phyloP scores from a whole-genome alignment of 768 basidiomycete genomes.

The Leccinum subgranulosum region DNA sequence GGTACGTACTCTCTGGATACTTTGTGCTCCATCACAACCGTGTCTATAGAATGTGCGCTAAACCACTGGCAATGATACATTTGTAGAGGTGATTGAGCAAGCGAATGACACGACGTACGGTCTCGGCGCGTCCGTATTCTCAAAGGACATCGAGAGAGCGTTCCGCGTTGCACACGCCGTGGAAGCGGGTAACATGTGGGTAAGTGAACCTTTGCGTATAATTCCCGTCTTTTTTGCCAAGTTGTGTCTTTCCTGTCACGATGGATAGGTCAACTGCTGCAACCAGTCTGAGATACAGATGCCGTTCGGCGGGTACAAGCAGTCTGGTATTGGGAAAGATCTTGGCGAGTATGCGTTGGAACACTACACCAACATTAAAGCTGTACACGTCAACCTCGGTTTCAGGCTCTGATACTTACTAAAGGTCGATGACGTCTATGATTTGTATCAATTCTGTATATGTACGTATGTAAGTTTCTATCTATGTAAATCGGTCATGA shows the following conservation, averaged over 20 bases:
- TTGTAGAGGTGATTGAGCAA: constrained; percentile 7
- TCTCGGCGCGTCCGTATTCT: constrained; percentile 10
- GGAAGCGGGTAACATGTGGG: constrained; percentile 60
- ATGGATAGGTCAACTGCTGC: constrained; percentile 1
- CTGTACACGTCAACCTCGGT: constrained; percentile 10
- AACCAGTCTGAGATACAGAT: constrained; percentile 7
- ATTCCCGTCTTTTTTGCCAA: not conserved
- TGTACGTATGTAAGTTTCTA: not conserved
- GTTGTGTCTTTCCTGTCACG: not conserved
- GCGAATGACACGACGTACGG: constrained; percentile 10
- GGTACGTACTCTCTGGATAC: not conserved
- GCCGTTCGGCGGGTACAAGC: constrained; percentile 12
- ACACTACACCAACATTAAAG: constrained; percentile 9
- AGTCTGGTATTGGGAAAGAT: constrained; percentile 8
- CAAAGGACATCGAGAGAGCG: constrained; percentile 33
- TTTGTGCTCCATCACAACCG: not conserved
- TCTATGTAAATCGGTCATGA: not conserved
- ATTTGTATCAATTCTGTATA: not conserved
- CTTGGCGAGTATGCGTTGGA: constrained; percentile 12
- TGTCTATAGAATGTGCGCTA: not conserved
- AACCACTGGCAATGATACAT: not conserved
- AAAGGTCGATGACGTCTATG: not conserved
- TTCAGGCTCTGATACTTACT: not conserved
- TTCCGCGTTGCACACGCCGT: constrained; percentile 40
- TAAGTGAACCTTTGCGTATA: constrained; percentile 18